These are phyloP conservation scores for Boletus rex-veris DNA, from an alignment of 768 basidiomycete species.

Conservation along the genomic window DNA sequence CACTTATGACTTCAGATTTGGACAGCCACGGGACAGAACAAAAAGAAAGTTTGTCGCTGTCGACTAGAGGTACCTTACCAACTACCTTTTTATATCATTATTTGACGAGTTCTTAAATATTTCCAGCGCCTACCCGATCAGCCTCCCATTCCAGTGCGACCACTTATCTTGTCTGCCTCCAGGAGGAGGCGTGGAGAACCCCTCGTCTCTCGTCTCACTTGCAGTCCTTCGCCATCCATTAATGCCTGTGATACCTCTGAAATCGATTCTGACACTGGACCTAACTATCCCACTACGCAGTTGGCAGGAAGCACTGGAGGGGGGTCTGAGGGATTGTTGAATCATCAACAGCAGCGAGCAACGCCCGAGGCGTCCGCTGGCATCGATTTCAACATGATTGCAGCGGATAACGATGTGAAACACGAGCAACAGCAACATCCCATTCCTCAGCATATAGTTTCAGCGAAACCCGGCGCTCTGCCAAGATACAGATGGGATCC, in stretches of 20 bases:
- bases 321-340: too few relatives aligned
- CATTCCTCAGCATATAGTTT: neutral
- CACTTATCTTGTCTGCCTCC: neutral
- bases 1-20: conserved; percentile 14
- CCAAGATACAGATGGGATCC: conserved; percentile 13
- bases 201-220: neutral
- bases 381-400: neutral
- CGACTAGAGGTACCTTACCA: conserved; percentile 19
- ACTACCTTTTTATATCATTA: neutral
- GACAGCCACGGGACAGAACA: conserved; percentile 14
- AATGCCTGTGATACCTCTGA: neutral
- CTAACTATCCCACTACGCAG: neutral
- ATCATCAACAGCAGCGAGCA: neutral
- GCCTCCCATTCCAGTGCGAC: conserved; percentile 19
- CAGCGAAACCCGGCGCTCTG: neutral
- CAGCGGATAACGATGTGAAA: too few relatives aligned
- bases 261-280: neutral
- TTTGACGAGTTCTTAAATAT: neutral
- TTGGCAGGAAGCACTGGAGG: neutral
- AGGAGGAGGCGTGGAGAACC: neutral
- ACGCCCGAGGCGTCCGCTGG: neutral
- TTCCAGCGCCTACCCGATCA: conserved; percentile 27
- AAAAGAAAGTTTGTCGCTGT: conserved; percentile 24
- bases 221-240: neutral
- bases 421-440: too few relatives aligned